These are phyloP conservation scores for Kernera saxatilis DNA, from an alignment of 345 rosid genomes.

Conservation along the genomic window DNA sequence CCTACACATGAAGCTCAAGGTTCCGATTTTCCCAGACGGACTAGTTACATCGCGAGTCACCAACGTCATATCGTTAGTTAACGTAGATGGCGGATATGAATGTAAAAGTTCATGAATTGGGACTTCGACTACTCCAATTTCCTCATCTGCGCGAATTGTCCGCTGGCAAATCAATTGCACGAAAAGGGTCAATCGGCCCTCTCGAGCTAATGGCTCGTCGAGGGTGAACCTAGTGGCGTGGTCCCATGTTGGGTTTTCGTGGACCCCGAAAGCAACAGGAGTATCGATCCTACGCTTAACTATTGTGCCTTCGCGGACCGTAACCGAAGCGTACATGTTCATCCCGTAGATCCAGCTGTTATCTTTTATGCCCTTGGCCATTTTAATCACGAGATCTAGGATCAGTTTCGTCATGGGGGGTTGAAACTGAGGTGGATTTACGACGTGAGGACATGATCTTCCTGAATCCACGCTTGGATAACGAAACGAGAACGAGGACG, in stretches of 20 bases:
- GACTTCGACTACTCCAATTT: conserved; percentile 54
- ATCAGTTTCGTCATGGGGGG: conserved; percentile 29
- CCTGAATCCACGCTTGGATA: neutral
- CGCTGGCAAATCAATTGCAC: conserved; percentile 50
- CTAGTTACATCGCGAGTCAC: no score
- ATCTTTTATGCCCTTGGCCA: conserved; percentile 48
- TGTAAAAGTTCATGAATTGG: conserved; percentile 46
- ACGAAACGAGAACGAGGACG: no score
- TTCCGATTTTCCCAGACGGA: no score
- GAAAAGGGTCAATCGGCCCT: conserved; percentile 35
- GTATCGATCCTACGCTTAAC: conserved; percentile 36
- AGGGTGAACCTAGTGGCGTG: conserved; percentile 46
- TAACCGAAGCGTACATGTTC: conserved; percentile 57
- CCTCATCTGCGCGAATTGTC: conserved; percentile 42
- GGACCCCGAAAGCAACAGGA: conserved; percentile 30
- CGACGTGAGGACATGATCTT: neutral
- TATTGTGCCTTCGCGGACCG: conserved; percentile 36
- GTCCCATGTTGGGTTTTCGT: conserved; percentile 57
- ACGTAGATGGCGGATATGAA: neutral
- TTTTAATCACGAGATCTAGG: conserved; percentile 46
- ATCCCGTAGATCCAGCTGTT: conserved; percentile 50
- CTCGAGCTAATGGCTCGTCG: conserved; percentile 31
- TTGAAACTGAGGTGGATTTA: neutral
- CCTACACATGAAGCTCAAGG: no score
- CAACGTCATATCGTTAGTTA: neutral